phyloP scores from a whole-genome alignment of 768 basidiomycete species.

The Asterophora lycoperdoides region DNA sequence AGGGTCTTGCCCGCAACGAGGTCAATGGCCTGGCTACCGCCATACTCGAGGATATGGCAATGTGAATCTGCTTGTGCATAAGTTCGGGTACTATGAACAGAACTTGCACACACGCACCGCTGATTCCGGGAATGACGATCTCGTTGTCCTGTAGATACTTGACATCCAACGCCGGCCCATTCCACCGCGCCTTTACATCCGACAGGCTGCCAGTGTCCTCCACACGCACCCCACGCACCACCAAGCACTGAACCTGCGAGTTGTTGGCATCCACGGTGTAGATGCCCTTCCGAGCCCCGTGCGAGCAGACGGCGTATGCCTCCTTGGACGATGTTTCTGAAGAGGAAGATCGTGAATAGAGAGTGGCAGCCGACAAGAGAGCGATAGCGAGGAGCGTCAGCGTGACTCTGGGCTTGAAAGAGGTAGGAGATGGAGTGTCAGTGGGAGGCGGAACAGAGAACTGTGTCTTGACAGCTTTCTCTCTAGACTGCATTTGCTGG shows the following conservation, averaged over 20 bases:
- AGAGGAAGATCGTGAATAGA: too few relatives aligned
- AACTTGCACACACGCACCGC: slow-evolving; percentile 34
- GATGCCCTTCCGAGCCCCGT: background rate
- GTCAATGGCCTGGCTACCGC: slow-evolving; percentile 47
- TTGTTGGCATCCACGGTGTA: slow-evolving; percentile 3
- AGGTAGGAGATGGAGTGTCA: too few relatives aligned
- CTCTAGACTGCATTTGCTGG: too few relatives aligned
- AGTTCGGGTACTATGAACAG: too few relatives aligned
- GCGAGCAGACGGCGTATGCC: background rate
- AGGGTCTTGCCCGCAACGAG: slow-evolving; percentile 45
- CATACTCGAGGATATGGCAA: slow-evolving; percentile 57
- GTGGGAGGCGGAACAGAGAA: too few relatives aligned
- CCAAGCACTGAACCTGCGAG: background rate
- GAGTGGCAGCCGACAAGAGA: too few relatives aligned
- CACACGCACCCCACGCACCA: background rate
- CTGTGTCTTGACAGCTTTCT: too few relatives aligned
- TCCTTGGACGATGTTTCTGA: too few relatives aligned
- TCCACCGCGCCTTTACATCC: slow-evolving; percentile 4
- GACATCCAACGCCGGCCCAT: background rate
- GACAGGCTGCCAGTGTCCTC: background rate
- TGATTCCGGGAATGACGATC: slow-evolving; percentile 55
- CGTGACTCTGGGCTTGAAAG: too few relatives aligned
- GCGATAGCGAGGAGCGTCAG: too few relatives aligned
- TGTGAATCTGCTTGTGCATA: too few relatives aligned
- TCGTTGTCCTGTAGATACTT: slow-evolving; percentile 42